Conservation (phyloP, 257 asterid species). For the Petunia secreta region DNA sequence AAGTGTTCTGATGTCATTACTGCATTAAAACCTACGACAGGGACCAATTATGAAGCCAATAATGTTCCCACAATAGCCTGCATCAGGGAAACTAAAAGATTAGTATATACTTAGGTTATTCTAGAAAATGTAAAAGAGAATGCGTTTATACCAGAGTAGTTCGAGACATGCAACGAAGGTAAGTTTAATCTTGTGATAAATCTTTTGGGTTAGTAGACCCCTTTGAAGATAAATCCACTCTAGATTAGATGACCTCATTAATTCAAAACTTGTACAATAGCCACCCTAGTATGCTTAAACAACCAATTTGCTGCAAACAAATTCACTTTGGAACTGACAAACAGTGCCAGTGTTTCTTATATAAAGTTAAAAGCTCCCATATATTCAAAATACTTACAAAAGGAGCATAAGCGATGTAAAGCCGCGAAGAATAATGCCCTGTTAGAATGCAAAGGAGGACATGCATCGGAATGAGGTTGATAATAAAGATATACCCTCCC, state of each 20-base stretch:
- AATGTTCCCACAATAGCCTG: slow-evolving; percentile 93
- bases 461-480: slow-evolving; percentile 99
- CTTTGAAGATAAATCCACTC: no score
- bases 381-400: slow-evolving; percentile 65
- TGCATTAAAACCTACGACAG: slow-evolving; percentile 99
- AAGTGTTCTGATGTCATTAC: slow-evolving; percentile 98
- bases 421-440: slow-evolving; percentile 95
- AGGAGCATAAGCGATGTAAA: slow-evolving; percentile 97
- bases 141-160: background rate
- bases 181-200: background rate
- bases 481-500: slow-evolving; percentile 99
- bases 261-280: no score
- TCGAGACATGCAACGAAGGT: background rate
- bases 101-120: no score
- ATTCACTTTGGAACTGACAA: no score
- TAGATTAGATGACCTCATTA: no score
- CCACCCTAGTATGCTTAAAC: no score
- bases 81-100: no score
- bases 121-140: background rate
- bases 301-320: no score
- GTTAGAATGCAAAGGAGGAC: slow-evolving; percentile 93
- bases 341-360: background rate
- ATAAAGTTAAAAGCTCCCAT: background rate
- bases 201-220: no score
- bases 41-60: slow-evolving; percentile 90